Conservation (phyloP, 2,329 filamentous ascomycete species). For the Pseudocercospora ulei region DNA sequence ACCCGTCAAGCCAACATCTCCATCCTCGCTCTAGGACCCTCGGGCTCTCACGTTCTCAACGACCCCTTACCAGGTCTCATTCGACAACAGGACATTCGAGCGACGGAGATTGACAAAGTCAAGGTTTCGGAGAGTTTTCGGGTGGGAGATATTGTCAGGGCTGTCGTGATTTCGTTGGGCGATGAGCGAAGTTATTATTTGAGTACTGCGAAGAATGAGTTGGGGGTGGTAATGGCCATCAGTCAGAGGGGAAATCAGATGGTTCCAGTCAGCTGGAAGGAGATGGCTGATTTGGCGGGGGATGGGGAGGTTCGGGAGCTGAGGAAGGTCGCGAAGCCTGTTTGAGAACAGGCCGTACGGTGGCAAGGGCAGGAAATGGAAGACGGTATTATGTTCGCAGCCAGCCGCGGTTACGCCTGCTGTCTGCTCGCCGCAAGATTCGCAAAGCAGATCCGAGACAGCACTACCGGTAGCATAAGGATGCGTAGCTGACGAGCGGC, state of each 20-base stretch:
- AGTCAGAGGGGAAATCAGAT: constrained; percentile 83
- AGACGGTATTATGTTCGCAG: too few relatives aligned
- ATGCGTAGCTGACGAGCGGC: too few relatives aligned
- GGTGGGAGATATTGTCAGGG: constrained; percentile 83
- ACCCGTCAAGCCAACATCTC: constrained; percentile 75
- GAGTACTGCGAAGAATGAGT: constrained; percentile 80
- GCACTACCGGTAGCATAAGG: too few relatives aligned
- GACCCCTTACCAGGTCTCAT: constrained; percentile 33
- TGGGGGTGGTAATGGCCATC: constrained; percentile 86
- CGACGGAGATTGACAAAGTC: constrained; percentile 91
- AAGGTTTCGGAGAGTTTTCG: constrained; percentile 84
- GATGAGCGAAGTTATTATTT: constrained; percentile 94
- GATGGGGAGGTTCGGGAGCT: constrained; percentile 64
- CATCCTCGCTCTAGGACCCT: constrained; percentile 69
- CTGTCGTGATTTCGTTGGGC: constrained; percentile 70
- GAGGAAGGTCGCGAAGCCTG: constrained; percentile 90
- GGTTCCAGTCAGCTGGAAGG: constrained; percentile 90
- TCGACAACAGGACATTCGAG: constrained; percentile 68
- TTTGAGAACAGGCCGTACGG: too few relatives aligned
- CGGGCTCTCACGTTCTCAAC: constrained; percentile 25
- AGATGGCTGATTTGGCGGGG: constrained; percentile 76
- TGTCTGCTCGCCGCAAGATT: too few relatives aligned
- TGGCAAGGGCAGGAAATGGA: neutral
- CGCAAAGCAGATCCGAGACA: too few relatives aligned
- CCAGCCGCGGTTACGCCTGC: too few relatives aligned